Conservation (phyloP, 2,329 filamentous ascomycete species). For the Boeremia exigua region DNA sequence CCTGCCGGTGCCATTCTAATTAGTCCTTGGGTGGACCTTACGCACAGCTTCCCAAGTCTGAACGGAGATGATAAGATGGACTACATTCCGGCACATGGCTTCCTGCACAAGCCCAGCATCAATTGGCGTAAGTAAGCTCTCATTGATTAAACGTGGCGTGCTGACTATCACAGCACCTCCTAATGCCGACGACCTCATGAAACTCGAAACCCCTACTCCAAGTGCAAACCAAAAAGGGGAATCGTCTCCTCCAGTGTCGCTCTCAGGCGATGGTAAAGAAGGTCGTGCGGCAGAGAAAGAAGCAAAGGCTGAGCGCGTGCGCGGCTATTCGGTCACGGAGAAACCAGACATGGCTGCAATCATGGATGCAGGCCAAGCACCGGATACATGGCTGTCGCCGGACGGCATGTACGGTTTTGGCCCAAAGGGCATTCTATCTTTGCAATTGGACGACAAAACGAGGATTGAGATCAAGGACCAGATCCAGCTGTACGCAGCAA, state of each 20-base stretch:
- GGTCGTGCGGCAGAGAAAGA: constrained; percentile 44
- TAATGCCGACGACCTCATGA: constrained; percentile 73
- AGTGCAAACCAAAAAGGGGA: constrained; percentile 19
- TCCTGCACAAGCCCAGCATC: constrained; percentile 85
- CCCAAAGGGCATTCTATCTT: constrained; percentile 57
- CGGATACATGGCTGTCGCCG: constrained; percentile 33
- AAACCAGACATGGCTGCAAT: constrained; percentile 22
- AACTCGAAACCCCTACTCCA: constrained; percentile 47
- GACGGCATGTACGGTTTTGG: constrained; percentile 48
- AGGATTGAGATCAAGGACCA: constrained; percentile 82
- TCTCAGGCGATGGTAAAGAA: constrained; percentile 25
- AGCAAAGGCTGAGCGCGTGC: constrained; percentile 41
- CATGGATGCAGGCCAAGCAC: constrained; percentile 1
- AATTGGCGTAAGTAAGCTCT: constrained; percentile 69
- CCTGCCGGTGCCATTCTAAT: constrained; percentile 90
- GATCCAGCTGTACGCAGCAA: constrained; percentile 87
- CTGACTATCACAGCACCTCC: constrained; percentile 65
- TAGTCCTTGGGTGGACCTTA: constrained; percentile 94
- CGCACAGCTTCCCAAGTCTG: constrained; percentile 94
- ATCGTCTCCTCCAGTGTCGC: constrained; percentile 11
- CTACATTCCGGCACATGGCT: constrained; percentile 87
- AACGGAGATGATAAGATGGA: constrained; percentile 74
- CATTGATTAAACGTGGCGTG: not conserved
- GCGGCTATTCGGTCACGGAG: constrained; percentile 43
- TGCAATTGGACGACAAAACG: constrained; percentile 67